Evolutionary conservation across 306 rosid genomes (phyloP).

Genomic region (Cucurbita maxima): DNA sequence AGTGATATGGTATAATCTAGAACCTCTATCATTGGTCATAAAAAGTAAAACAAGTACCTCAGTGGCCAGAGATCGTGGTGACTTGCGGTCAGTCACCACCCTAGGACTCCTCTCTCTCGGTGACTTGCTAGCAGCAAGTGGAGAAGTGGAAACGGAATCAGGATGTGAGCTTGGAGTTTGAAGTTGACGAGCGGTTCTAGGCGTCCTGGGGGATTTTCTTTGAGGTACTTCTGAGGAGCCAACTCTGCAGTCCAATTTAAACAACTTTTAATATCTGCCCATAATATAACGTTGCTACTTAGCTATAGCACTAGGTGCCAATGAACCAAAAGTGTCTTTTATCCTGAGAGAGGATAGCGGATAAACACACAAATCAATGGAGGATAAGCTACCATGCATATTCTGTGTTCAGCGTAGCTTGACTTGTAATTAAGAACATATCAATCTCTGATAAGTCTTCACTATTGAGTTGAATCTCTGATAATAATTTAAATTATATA

Average conservation of each 20-base stretch:
- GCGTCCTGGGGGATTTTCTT: slow-evolving; percentile 46
- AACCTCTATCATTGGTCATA: too few species aligned
- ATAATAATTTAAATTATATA: too few species aligned
- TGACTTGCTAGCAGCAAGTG: slow-evolving; percentile 28
- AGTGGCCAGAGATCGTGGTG: slow-evolving; percentile 41
- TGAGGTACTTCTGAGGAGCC: slow-evolving; percentile 46
- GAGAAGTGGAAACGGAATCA: slow-evolving; percentile 31
- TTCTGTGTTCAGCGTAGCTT: not conserved
- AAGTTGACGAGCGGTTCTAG: slow-evolving; percentile 34
- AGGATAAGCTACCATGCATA: not conserved
- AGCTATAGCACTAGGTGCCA: not conserved
- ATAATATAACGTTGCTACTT: not conserved
- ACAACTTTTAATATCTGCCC: not conserved
- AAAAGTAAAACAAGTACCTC: slow-evolving; percentile 31
- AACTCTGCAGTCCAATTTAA: slow-evolving; percentile 23
- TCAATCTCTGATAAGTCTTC: not conserved
- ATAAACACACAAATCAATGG: not conserved
- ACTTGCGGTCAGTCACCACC: slow-evolving; percentile 38
- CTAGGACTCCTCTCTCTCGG: slow-evolving; percentile 52
- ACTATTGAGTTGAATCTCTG: not conserved
- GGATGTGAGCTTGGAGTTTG: slow-evolving; percentile 33
- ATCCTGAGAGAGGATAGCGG: not conserved
- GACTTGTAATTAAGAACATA: not conserved
- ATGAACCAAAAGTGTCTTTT: not conserved
- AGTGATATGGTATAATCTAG: not conserved